Evolutionary conservation across 83 land plant species (phyloP).

Genomic region (Picea abies): DNA sequence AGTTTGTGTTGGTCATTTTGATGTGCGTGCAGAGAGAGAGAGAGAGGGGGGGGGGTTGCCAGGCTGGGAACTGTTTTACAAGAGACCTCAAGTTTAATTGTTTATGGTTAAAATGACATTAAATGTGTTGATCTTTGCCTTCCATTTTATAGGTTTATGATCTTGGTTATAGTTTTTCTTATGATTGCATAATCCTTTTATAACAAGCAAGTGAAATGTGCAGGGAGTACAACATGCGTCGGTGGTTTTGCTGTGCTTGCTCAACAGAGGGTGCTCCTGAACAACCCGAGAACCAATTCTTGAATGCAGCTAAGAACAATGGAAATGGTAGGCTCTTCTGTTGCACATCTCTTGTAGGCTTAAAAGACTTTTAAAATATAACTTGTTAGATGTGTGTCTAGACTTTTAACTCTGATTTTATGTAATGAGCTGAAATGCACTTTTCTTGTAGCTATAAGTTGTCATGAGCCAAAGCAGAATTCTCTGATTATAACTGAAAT

Average conservation of each 20-base stretch:
- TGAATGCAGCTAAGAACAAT: conserved; percentile 4
- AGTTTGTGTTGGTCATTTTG: too few relatives aligned
- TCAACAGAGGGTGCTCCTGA: conserved; percentile 2
- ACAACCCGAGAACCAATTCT: conserved; percentile 10
- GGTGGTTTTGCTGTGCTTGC: conserved; percentile 6
- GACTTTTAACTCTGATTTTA: background rate
- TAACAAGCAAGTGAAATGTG: background rate
- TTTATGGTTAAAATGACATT: background rate
- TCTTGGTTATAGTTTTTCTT: background rate
- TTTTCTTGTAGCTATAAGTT: too few relatives aligned
- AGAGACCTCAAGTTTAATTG: background rate
- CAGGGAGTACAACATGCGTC: conserved; percentile 12
- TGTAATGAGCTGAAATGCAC: too few relatives aligned
- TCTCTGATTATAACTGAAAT: too few relatives aligned
- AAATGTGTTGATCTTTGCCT: background rate
- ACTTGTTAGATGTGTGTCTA: background rate
- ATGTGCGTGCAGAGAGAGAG: too few relatives aligned
- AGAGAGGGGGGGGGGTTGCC: too few relatives aligned
- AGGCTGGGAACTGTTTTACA: too few relatives aligned
- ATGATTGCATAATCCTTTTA: background rate
- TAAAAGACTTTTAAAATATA: background rate
- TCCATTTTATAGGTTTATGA: background rate
- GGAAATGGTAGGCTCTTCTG: conserved; percentile 5
- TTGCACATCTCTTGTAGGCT: background rate
- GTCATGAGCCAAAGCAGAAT: too few relatives aligned